Evolutionary conservation across 169 alveolate genomes (phyloP).

Genomic region (Miamiensis avidus): DNA sequence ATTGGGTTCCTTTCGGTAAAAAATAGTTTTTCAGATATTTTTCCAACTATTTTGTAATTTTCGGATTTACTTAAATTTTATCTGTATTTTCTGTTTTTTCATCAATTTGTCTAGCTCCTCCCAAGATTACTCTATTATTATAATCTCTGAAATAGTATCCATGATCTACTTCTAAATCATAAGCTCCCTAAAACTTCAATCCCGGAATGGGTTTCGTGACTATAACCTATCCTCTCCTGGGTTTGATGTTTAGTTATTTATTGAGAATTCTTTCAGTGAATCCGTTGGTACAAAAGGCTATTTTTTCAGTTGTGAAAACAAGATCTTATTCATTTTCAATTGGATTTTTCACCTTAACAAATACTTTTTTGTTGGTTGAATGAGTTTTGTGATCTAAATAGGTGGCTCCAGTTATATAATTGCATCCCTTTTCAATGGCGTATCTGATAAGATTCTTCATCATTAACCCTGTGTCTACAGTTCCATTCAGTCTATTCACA

Average conservation of each 20-base stretch:
- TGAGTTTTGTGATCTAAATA: background rate
- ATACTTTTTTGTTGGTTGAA: background rate
- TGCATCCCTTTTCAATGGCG: background rate
- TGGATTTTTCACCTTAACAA: conserved; percentile 7
- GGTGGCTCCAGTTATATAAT: conserved; percentile 8
- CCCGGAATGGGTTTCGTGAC: conserved; percentile 3
- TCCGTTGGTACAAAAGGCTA: conserved; percentile 22
- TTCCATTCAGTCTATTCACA: background rate
- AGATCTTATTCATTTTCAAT: background rate
- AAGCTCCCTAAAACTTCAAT: conserved; percentile 6
- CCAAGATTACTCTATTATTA: conserved; percentile 1
- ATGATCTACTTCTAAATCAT: background rate
- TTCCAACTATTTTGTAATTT: background rate
- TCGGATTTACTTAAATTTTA: background rate
- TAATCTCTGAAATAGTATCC: conserved; percentile 18
- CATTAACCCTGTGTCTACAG: background rate
- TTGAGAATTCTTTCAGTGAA: background rate
- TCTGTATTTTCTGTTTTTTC: background rate
- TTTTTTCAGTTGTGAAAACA: background rate
- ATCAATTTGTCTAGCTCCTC: conserved; percentile 14
- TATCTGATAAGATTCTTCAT: conserved; percentile 1
- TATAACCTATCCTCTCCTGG: conserved; percentile 14
- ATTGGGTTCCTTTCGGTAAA: background rate
- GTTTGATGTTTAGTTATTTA: background rate
- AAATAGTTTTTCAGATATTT: background rate